Evolutionary conservation across 495 filamentous ascomycete species (phyloP).

Genomic region (Geoglossum glabrum): DNA sequence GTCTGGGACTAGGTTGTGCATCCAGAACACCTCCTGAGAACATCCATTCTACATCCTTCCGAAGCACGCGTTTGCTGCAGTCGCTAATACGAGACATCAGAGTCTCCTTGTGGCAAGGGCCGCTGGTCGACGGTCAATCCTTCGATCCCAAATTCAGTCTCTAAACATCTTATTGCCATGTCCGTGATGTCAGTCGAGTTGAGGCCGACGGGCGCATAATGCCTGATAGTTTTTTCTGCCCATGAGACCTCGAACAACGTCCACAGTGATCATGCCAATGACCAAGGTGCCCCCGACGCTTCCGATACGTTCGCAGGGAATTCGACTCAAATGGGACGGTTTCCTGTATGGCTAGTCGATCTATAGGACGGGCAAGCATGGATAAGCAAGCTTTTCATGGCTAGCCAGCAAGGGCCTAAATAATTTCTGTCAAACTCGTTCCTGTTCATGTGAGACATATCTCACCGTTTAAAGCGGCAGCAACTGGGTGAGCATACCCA

Average conservation of each 20-base stretch:
- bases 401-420: not conserved
- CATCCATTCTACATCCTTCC: not conserved
- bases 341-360: not conserved
- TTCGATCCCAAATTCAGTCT: not conserved
- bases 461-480: no score
- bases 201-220: not conserved
- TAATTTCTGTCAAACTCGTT: not conserved
- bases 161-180: not conserved
- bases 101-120: not conserved
- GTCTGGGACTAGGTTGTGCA: no score
- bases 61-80: not conserved
- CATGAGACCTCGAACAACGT: not conserved
- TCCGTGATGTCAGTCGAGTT: not conserved
- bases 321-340: not conserved
- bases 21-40: not conserved
- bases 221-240: not conserved
- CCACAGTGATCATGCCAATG: not conserved
- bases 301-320: not conserved
- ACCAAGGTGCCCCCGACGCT: not conserved
- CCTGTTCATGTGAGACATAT: not conserved
- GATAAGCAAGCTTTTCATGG: not conserved
- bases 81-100: not conserved
- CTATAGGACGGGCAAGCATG: not conserved
- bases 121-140: not conserved
- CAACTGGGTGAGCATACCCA: no score